Conservation (phyloP, 2,329 filamentous ascomycete genomes). For the Intubia oerlemansii region DNA sequence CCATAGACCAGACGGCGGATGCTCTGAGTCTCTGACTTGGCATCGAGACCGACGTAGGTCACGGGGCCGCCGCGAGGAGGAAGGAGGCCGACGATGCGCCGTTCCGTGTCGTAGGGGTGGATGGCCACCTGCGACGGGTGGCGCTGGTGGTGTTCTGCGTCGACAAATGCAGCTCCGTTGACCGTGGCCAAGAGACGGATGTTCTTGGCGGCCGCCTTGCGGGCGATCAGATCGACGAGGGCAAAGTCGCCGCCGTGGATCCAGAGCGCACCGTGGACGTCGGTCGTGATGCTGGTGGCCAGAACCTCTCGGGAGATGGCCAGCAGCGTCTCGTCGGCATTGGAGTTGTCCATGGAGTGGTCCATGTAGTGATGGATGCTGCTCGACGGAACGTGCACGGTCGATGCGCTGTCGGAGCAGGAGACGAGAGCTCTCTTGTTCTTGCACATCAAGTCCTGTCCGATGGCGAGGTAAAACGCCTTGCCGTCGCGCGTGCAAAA, state of each 20-base stretch:
- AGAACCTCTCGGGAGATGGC: conserved; percentile 1
- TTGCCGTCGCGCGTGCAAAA: conserved; percentile 4
- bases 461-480: conserved; percentile 1
- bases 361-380: neutral
- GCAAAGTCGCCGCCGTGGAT: conserved; percentile 2
- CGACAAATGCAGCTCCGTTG: neutral
- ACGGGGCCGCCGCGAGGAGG: conserved; percentile 3
- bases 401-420: conserved; percentile 1
- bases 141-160: neutral
- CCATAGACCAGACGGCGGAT: too few species aligned
- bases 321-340: conserved; percentile 1
- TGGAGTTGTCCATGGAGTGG: neutral
- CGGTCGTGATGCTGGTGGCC: conserved; percentile 2
- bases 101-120: conserved; percentile 4
- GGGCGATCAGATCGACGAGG: conserved; percentile 1
- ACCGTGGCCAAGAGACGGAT: conserved; percentile 1
- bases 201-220: conserved; percentile 1
- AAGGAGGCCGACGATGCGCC: conserved; percentile 2
- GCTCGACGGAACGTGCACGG: neutral
- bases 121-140: conserved; percentile 1
- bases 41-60: conserved; percentile 1
- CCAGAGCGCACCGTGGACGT: conserved; percentile 3
- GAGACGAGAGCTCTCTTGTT: neutral
- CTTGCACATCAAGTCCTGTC: neutral
- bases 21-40: conserved; percentile 1